Evolutionary conservation across 1,284 basidiomycete genomes (phyloP).

Genomic region (Cryptococcus maquisensis): DNA sequence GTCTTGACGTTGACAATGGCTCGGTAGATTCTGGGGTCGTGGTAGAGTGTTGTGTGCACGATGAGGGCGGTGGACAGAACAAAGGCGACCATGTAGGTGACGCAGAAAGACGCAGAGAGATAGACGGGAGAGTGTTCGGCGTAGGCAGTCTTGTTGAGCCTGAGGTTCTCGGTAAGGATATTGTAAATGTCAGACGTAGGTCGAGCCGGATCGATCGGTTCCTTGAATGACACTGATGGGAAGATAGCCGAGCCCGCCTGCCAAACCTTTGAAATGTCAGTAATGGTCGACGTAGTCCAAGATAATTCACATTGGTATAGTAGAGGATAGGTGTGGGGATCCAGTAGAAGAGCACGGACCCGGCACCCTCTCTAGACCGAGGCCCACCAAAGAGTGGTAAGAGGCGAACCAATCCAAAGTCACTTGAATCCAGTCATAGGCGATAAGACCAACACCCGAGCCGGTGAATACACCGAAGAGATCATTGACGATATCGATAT

Average conservation of each 20-base stretch:
- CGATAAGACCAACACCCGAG: slow-evolving; percentile 80
- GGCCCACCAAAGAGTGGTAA: slow-evolving; percentile 97
- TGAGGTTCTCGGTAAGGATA: slow-evolving; percentile 61
- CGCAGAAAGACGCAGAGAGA: slow-evolving; percentile 78
- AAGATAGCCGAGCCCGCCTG: slow-evolving; percentile 72
- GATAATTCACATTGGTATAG: slow-evolving; percentile 71
- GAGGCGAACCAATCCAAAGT: slow-evolving; percentile 82
- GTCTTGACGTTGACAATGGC: slow-evolving; percentile 67
- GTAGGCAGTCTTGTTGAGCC: slow-evolving; percentile 74
- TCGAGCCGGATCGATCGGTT: slow-evolving; percentile 67
- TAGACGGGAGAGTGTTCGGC: slow-evolving; percentile 82
- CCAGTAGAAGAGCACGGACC: slow-evolving; percentile 90
- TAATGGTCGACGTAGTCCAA: neutral
- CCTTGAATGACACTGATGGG: slow-evolving; percentile 69
- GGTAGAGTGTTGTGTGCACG: slow-evolving; percentile 82
- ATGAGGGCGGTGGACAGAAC: slow-evolving; percentile 78
- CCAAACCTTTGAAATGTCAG: slow-evolving; percentile 60
- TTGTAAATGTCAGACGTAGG: slow-evolving; percentile 72
- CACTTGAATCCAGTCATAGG: slow-evolving; percentile 95
- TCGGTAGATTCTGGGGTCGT: slow-evolving; percentile 71
- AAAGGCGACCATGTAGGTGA: slow-evolving; percentile 87
- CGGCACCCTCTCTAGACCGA: slow-evolving; percentile 80
- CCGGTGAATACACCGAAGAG: slow-evolving; percentile 82
- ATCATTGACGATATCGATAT: slow-evolving; percentile 77
- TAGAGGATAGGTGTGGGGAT: slow-evolving; percentile 81